Base-by-base conservation (phyloP, 2,329 filamentous ascomycete genomes). In the Colletotrichum tofieldiae region DNA sequence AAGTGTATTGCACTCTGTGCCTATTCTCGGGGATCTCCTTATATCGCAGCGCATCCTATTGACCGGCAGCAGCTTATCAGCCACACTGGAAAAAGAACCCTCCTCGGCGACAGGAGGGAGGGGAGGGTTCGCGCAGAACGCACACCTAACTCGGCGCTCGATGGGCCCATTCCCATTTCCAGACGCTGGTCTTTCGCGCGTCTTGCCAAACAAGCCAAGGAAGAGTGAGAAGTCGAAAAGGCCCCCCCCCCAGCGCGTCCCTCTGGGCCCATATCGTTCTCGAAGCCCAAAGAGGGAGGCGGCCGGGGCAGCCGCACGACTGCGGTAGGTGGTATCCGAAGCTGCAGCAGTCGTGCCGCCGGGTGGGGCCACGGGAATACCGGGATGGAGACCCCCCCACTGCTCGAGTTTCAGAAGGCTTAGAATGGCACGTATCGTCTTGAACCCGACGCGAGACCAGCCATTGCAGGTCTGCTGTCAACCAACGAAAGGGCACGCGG, bases 281-380 rank as follows among this genome's bases (percentile, higher is more conserved):
- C 14, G 29, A 35, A 43, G 18, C 51, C 56, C 64, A 32, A 61
- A 62, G 41, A 51, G 56, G 68, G 49, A 68, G 64, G 69, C 55
- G 39, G 39, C 43, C 51, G 65, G 65, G 39, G 26, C 51, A 67
- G 35, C 43, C 16, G 41, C 51, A 54, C 68, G 43, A 71, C 68
- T 71, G 65, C 51, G 65, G 68, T 63, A 71, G 65, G 69, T 71
- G 69, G 65, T 62, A 71, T 59, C 51, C 58, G 26, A 39, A 23
- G 23, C n/a, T 11, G 14, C 29, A 63, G 29, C 59, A 52, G 60
- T 35, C 23, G 49, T 52, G 41, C 45, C 39, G 61, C 26, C 12
- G 16, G 52, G 58, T 54, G 47, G 69, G 41, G 45, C 64, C 39
- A 35, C 60, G 65, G 70, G 70, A 65, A 54, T 60, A 70, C 60